A percentile compares a stretch with the other conserved stretches of the same genome.
These are phyloP conservation scores for Fusarium ramigenum DNA, from an alignment of 2,329 filamentous ascomycete species.

Conservation along the genomic window DNA sequence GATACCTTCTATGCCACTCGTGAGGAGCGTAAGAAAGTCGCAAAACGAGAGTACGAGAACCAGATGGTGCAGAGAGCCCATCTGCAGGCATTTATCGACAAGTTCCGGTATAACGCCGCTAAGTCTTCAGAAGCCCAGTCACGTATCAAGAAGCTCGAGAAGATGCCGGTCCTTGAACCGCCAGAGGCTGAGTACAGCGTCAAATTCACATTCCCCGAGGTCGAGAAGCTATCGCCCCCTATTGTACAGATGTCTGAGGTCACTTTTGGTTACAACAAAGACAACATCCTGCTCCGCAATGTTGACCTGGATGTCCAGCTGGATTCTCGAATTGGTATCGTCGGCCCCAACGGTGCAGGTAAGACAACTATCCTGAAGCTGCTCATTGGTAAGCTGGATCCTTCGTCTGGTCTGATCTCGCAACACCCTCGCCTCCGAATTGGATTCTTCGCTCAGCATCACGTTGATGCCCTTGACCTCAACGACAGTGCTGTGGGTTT, in stretches of 20 bases:
- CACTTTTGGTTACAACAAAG: conserved; percentile 84
- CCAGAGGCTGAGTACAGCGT: conserved; percentile 96
- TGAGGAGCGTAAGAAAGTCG: conserved; percentile 95
- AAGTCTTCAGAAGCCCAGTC: conserved; percentile 99
- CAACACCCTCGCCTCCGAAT: conserved; percentile 88
- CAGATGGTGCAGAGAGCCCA: conserved; percentile 95
- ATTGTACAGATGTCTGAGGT: conserved; percentile 98
- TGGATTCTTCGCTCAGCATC: conserved; percentile 98
- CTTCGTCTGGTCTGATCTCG: conserved; percentile 83
- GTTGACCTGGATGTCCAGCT: conserved; percentile 97
- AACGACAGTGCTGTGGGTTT: conserved; percentile 90
- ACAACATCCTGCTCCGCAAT: conserved; percentile 81
- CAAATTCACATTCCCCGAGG: conserved; percentile 96
- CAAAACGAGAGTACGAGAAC: conserved; percentile 97
- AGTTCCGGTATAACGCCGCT: conserved; percentile 98
- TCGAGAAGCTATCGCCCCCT: conserved; percentile 95
- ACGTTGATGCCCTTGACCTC: conserved; percentile 94
- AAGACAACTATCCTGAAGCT: conserved; percentile 99
- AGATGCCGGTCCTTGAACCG: conserved; percentile 89
- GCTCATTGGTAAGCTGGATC: conserved; percentile 85
- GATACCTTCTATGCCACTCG: conserved; percentile 97
- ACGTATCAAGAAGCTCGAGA: conserved; percentile 98
- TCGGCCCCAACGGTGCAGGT: conserved; percentile 98
- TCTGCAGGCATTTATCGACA: conserved; percentile 98
- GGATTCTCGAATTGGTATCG: conserved; percentile 97